These are phyloP conservation scores for Hansfordia pulvinata DNA, from an alignment of 2,329 filamentous ascomycete genomes.

Conservation along the genomic window DNA sequence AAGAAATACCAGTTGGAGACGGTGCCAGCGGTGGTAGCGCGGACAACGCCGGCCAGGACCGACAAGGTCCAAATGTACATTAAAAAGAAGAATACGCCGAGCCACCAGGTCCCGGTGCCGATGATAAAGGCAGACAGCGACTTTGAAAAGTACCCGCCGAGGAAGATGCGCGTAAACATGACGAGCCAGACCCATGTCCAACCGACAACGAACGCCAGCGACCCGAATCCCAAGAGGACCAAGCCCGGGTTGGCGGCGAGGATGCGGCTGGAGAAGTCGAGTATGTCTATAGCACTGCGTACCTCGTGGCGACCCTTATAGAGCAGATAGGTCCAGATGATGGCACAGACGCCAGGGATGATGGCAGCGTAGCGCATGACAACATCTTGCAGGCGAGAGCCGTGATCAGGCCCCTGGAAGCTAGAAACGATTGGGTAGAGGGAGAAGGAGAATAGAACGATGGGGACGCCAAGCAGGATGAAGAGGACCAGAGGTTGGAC, in stretches of 20 bases:
- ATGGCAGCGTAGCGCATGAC: conserved; percentile 81
- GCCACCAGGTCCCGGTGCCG: conserved; percentile 82
- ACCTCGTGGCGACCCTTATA: conserved; percentile 70
- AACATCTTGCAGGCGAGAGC: conserved; percentile 70
- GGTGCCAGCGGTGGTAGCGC: conserved; percentile 83
- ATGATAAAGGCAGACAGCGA: conserved; percentile 58
- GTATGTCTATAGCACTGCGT: conserved; percentile 69
- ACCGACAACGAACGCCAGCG: conserved; percentile 59
- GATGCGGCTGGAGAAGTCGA: conserved; percentile 86
- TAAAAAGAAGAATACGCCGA: conserved; percentile 82
- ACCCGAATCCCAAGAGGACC: conserved; percentile 68
- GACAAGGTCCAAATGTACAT: conserved; percentile 94
- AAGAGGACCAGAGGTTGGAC: conserved; percentile 70
- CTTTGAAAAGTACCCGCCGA: conserved; percentile 72
- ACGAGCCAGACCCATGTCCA: conserved; percentile 96
- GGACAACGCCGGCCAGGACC: conserved; percentile 76
- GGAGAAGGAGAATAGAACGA: conserved; percentile 79
- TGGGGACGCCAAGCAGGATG: conserved; percentile 71
- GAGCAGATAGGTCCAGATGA: conserved; percentile 74
- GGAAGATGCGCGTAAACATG: conserved; percentile 93
- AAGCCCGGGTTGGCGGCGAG: conserved; percentile 74
- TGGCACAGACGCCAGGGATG: conserved; percentile 58
- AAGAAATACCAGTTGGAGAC: conserved; percentile 99
- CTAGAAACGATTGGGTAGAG: conserved; percentile 86
- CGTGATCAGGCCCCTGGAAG: conserved; percentile 64